These are phyloP conservation scores for Leishmania aethiopica DNA, from an alignment of 208 protist species.

Conservation along the genomic window DNA sequence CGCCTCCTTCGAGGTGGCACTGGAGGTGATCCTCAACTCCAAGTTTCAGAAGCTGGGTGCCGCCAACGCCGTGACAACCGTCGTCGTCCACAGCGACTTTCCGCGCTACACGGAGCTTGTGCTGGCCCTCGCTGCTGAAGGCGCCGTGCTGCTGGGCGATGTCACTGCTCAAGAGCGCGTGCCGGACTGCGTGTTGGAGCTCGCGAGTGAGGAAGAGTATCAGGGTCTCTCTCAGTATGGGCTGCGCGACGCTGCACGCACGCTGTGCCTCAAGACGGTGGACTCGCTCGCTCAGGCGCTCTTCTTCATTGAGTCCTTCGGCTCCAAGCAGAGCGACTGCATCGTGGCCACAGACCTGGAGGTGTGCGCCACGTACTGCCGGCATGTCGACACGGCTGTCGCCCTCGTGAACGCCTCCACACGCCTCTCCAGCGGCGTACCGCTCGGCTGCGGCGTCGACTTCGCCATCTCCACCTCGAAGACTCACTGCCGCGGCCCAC, in stretches of 20 bases:
- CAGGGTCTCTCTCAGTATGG: conserved; percentile 41
- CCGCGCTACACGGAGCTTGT: conserved; percentile 60
- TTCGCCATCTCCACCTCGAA: conserved; percentile 62
- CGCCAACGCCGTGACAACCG: conserved; percentile 52
- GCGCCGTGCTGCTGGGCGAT: conserved; percentile 47
- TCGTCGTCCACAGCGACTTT: conserved; percentile 52
- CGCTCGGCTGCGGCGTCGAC: conserved; percentile 57
- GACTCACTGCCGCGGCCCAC: conserved; percentile 49
- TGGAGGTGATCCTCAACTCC: conserved; percentile 53
- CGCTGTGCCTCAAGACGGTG: conserved; percentile 53
- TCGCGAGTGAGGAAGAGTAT: conserved; percentile 59
- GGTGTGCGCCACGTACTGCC: conserved; percentile 42
- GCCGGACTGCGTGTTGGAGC: conserved; percentile 37
- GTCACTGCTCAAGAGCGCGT: conserved; percentile 33
- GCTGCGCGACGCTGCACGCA: conserved; percentile 37
- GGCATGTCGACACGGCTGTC: conserved; percentile 46
- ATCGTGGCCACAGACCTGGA: conserved; percentile 49
- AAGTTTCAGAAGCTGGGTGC: conserved; percentile 51
- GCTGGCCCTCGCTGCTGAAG: conserved; percentile 34
- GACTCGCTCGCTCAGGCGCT: conserved; percentile 44
- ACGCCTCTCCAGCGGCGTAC: conserved; percentile 49
- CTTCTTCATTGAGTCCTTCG: conserved; percentile 65
- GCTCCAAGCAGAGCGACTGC: conserved; percentile 58
- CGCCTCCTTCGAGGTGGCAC: conserved; percentile 50
- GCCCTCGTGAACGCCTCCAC: conserved; percentile 67